phyloP scores from a whole-genome alignment of 2,329 filamentous ascomycete species.

The Sporothrix schenckii region DNA sequence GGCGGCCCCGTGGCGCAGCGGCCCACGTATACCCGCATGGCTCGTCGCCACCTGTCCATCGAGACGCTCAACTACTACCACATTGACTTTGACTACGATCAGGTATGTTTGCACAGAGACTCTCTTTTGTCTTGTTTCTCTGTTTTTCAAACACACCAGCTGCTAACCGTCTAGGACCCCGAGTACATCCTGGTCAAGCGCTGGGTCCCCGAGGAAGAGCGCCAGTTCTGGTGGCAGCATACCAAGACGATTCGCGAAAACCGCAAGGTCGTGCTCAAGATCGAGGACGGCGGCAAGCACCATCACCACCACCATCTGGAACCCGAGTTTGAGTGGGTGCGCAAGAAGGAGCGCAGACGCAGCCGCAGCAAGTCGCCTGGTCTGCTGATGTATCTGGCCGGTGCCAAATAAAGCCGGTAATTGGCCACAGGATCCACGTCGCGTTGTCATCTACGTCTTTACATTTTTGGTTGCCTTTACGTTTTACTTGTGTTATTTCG shows the following conservation, averaged over 20 bases:
- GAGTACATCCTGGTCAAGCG: slow-evolving; percentile 72
- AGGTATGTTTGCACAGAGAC: slow-evolving; percentile 46
- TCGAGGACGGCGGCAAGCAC: slow-evolving; percentile 53
- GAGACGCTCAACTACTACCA: slow-evolving; percentile 61
- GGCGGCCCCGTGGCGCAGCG: slow-evolving; percentile 26
- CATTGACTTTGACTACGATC: slow-evolving; percentile 62
- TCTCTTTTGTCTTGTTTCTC: too few relatives aligned
- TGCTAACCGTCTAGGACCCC: slow-evolving; percentile 53
- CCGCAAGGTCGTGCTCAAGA: slow-evolving; percentile 51
- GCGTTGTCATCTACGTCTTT: not conserved
- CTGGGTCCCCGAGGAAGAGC: slow-evolving; percentile 71
- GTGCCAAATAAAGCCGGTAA: slow-evolving; percentile 41
- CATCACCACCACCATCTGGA: slow-evolving; percentile 48
- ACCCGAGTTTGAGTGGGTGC: slow-evolving; percentile 56
- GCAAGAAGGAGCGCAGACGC: slow-evolving; percentile 60
- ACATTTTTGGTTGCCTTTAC: not conserved
- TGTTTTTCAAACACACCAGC: slow-evolving; percentile 36
- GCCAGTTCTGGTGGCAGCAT: slow-evolving; percentile 72
- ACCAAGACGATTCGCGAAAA: slow-evolving; percentile 66
- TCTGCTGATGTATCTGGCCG: slow-evolving; percentile 61
- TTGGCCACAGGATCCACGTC: not conserved
- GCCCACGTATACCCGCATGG: slow-evolving; percentile 66
- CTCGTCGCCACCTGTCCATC: slow-evolving; percentile 62
- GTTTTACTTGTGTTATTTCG: not conserved
- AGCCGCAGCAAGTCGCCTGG: slow-evolving; percentile 62